Percentiles rank a stretch among this genome's conserved stretches.
These are phyloP conservation scores for Tetrapyrgos nigripes DNA, from an alignment of 1,284 basidiomycete genomes.

Conservation along the genomic window DNA sequence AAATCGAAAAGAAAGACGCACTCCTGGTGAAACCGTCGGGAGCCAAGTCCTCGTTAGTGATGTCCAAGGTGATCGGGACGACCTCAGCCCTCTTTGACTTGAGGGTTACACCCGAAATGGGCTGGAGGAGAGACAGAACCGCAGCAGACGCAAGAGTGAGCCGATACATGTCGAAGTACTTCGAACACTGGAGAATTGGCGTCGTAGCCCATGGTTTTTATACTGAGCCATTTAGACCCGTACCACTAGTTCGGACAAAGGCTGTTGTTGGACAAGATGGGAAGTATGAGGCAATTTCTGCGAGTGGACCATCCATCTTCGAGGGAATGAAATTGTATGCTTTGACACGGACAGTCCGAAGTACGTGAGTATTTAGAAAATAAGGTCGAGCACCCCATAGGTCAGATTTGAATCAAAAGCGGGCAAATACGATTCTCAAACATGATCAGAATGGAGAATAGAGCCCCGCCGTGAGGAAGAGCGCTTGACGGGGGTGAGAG, in stretches of 20 bases:
- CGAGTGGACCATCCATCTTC: not conserved
- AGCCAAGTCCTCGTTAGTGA: constrained; percentile 32
- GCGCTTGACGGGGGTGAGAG: too few relatives aligned
- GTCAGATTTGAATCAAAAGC: not conserved
- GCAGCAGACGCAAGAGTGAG: not conserved
- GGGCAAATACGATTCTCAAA: not conserved
- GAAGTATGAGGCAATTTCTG: not conserved
- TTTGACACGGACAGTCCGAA: not conserved
- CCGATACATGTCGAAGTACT: not conserved
- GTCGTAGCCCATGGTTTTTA: not conserved
- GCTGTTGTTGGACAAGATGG: not conserved
- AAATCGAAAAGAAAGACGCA: constrained; percentile 14
- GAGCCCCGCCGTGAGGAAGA: too few relatives aligned
- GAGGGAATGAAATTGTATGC: not conserved
- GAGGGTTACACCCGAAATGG: not conserved
- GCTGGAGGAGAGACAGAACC: not conserved
- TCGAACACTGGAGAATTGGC: not conserved
- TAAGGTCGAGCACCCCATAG: not conserved
- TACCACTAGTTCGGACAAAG: not conserved
- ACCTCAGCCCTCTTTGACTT: not conserved
- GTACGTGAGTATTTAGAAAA: not conserved
- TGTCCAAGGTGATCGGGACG: constrained; percentile 25
- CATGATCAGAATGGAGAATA: not conserved
- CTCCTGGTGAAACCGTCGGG: constrained; percentile 34
- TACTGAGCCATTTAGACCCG: not conserved